Evolutionary conservation across 163 green algal species (phyloP), one percentile per base, ranked within the genome.

Genomic region (Chlorella variabilis): DNA sequence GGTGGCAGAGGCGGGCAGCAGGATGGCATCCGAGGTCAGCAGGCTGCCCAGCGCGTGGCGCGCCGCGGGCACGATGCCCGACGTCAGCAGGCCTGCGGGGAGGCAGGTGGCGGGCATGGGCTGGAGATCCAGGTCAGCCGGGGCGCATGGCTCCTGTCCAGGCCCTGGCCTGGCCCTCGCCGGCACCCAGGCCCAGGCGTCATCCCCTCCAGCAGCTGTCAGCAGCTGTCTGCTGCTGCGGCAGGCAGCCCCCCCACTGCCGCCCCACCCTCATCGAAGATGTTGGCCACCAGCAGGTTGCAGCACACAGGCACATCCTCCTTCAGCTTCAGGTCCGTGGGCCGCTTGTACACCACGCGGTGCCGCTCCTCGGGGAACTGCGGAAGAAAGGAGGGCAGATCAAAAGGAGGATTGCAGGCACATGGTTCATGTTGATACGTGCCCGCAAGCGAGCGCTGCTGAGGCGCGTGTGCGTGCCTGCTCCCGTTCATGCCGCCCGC

Each of bases 241-340:
- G 61, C 61, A 25, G 31, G 34, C 29, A 5, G 61, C 61, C 41
- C 31, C n/a, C 8, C 61, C 15, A 9, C 11, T 25, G 31, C 29
- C 31, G 61, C 62, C 20, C 56, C 48, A 87, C 90, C 93, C 67
- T 96, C 91, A 61, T 97, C 93, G 31, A 97, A 73, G 18, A 96
- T 87, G 68, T 93, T 87, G 8, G 87, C 88, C 8, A 97, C 59
- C 59, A 95, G 82, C 63, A 98, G 81, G 83, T 98, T 98, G 87
- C 89, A 94, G 76, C 86, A 91, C 25, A 97, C 78, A 0, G 92
- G 89, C 48, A 98, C 88, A 36, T 98, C 92, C 38, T 81, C 62
- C 18, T 83, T 77, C 42, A 96, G 70, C 18, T 70, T 67, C 70
- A 98, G 82, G 75, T 98, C 94, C 0, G 87, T 94, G 18, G 93